These are phyloP conservation scores for Melampsora occidentalis DNA, from an alignment of 1,284 basidiomycete species.

Conservation along the genomic window DNA sequence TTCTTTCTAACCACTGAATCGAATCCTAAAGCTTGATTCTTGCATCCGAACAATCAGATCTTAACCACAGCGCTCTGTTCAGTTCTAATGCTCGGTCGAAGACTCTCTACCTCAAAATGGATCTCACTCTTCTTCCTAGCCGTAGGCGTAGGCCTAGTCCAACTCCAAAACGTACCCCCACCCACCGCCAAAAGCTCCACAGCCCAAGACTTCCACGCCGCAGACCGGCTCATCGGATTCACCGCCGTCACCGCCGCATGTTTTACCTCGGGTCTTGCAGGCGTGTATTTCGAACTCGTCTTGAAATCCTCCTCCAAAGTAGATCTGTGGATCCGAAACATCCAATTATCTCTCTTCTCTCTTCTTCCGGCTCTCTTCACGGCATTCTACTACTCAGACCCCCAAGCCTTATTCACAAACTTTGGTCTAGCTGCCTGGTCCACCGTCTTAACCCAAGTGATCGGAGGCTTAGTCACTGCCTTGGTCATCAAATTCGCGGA, in stretches of 20 bases:
- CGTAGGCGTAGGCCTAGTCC: slow-evolving; percentile 86
- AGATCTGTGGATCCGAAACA: slow-evolving; percentile 94
- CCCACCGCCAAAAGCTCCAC: slow-evolving; percentile 43
- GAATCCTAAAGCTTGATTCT: background rate
- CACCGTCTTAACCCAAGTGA: slow-evolving; percentile 80
- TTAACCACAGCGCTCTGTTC: slow-evolving; percentile 93
- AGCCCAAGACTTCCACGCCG: slow-evolving; percentile 25
- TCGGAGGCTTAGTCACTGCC: slow-evolving; percentile 86
- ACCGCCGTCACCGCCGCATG: slow-evolving; percentile 82
- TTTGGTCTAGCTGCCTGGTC: slow-evolving; percentile 89
- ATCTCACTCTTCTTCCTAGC: slow-evolving; percentile 77
- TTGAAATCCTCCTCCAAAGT: slow-evolving; percentile 43
- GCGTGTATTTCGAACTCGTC: slow-evolving; percentile 98
- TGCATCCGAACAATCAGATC: slow-evolving; percentile 61
- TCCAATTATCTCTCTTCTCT: slow-evolving; percentile 91
- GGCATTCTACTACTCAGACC: slow-evolving; percentile 60
- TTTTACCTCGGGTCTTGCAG: slow-evolving; percentile 93
- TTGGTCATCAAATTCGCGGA: slow-evolving; percentile 60
- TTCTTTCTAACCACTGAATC: background rate
- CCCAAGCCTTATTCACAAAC: slow-evolving; percentile 62
- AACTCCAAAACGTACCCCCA: slow-evolving; percentile 64
- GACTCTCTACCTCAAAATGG: slow-evolving; percentile 75
- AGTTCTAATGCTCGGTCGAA: slow-evolving; percentile 79
- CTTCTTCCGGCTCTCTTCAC: slow-evolving; percentile 83
- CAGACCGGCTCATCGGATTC: slow-evolving; percentile 70